Conservation (phyloP, 176 grass and related monocot genomes). For the Metroxylon sagu region DNA sequence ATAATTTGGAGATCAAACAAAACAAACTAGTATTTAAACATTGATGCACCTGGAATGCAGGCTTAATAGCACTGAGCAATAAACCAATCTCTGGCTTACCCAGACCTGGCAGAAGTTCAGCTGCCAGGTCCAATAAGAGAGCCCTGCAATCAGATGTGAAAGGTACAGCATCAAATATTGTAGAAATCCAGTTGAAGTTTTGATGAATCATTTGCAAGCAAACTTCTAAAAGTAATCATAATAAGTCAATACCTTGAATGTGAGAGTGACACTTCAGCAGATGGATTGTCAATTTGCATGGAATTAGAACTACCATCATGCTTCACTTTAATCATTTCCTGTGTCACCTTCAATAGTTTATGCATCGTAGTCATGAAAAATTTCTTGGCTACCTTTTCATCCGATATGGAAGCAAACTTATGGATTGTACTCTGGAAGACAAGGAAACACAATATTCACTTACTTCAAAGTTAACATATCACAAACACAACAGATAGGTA, state of each 20-base stretch:
- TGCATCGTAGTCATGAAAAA: conserved; percentile 52
- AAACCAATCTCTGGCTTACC: conserved; percentile 52
- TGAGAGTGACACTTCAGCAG: conserved; percentile 8
- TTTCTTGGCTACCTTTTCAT: conserved; percentile 52
- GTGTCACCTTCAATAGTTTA: conserved; percentile 64
- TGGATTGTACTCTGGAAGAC: conserved; percentile 54
- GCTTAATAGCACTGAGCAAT: conserved; percentile 77
- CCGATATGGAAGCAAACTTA: conserved; percentile 75
- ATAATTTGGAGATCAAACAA: background rate
- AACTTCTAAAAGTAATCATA: background rate
- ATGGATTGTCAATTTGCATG: conserved; percentile 49
- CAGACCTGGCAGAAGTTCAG: conserved; percentile 80
- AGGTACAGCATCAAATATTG: background rate
- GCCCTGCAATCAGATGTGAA: conserved; percentile 42
- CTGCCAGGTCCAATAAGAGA: conserved; percentile 65
- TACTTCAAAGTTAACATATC: background rate
- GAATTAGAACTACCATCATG: conserved; percentile 31
- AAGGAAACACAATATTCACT: conserved; percentile 16
- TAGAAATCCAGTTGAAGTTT: too few relatives aligned
- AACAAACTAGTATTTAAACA: background rate
- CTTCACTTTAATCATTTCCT: conserved; percentile 54
- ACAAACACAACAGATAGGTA: background rate
- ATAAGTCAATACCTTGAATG: conserved; percentile 3
- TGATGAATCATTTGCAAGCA: background rate
- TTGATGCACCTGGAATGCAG: conserved; percentile 68